Conservation (phyloP, 163 green algal genomes). For the Coccomyxa subellipsoidea region DNA sequence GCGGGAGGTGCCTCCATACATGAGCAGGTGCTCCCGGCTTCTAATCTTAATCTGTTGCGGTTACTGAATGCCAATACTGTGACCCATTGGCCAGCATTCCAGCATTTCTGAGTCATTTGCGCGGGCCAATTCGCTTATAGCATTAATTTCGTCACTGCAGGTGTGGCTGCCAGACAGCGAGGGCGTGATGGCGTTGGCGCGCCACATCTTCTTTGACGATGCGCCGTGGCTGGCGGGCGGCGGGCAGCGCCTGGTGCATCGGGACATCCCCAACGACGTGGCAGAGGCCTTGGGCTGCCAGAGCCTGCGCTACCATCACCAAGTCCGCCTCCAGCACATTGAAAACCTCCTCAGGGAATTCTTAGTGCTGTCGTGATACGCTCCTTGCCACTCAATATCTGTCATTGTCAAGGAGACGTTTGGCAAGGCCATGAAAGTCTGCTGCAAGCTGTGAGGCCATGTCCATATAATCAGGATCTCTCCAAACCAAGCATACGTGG, state of each 20-base stretch:
- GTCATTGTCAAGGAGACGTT: neutral
- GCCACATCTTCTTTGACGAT: slow-evolving; percentile 66
- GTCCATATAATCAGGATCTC: neutral
- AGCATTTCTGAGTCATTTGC: neutral
- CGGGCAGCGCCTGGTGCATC: slow-evolving; percentile 42
- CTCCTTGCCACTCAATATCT: neutral
- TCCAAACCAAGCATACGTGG: neutral
- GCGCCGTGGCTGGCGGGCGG: slow-evolving; percentile 45
- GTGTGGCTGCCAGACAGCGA: slow-evolving; percentile 44
- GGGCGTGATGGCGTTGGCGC: slow-evolving; percentile 36
- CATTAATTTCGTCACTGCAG: neutral
- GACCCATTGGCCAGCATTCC: neutral
- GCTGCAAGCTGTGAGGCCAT: neutral
- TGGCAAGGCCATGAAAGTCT: too few relatives aligned
- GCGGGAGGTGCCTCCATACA: neutral
- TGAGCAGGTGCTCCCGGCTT: neutral
- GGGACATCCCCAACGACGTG: slow-evolving; percentile 35
- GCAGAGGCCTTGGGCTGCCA: slow-evolving; percentile 60
- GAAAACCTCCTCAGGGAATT: neutral
- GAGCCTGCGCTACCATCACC: slow-evolving; percentile 40
- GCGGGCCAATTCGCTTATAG: neutral
- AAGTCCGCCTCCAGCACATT: slow-evolving; percentile 3
- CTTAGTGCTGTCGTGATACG: neutral
- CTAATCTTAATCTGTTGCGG: neutral
- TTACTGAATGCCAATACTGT: neutral